Percentiles rank a stretch among this genome's conserved stretches.
Conservation (phyloP, 225 moss, liverwort and hornwort genomes). For the Rhytidiadelphus loreus region DNA sequence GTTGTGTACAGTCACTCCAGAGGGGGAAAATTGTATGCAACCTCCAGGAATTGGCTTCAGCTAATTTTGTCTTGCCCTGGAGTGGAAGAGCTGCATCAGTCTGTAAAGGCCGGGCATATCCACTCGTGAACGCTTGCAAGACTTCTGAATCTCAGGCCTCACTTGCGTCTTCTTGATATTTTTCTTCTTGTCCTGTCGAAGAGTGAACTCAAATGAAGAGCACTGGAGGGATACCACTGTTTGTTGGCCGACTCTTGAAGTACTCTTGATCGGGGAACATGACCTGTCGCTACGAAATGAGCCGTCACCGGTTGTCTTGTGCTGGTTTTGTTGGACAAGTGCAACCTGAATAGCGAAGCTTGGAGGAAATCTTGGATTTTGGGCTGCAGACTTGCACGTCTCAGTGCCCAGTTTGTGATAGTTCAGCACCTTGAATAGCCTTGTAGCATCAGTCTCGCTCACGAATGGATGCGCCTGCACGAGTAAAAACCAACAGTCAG, state of each 20-base stretch:
- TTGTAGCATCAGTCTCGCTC: conserved; percentile 57
- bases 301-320: conserved; percentile 35
- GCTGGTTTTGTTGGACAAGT: conserved; percentile 63
- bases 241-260: conserved; percentile 52
- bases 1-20: conserved; percentile 21
- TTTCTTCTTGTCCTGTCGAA: conserved; percentile 65
- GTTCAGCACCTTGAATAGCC: conserved; percentile 74
- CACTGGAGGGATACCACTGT: conserved; percentile 73
- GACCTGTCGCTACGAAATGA: conserved; percentile 58
- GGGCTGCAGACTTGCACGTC: conserved; percentile 64
- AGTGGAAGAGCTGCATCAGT: conserved; percentile 45
- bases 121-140: conserved; percentile 70
- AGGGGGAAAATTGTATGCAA: neutral
- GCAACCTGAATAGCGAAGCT: conserved; percentile 79
- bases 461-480: conserved; percentile 74
- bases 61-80: conserved; percentile 29
- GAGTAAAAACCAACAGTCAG: neutral
- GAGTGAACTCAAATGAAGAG: conserved; percentile 83
- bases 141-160: conserved; percentile 43
- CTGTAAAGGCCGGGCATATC: conserved; percentile 64
- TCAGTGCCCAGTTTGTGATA: conserved; percentile 72
- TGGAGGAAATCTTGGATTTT: conserved; percentile 74
- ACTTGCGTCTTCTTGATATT: conserved; percentile 48
- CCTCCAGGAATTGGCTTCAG: neutral
- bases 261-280: conserved; percentile 31